phyloP scores from a whole-genome alignment of 257 asterid species.

The Primulina tabacum region DNA sequence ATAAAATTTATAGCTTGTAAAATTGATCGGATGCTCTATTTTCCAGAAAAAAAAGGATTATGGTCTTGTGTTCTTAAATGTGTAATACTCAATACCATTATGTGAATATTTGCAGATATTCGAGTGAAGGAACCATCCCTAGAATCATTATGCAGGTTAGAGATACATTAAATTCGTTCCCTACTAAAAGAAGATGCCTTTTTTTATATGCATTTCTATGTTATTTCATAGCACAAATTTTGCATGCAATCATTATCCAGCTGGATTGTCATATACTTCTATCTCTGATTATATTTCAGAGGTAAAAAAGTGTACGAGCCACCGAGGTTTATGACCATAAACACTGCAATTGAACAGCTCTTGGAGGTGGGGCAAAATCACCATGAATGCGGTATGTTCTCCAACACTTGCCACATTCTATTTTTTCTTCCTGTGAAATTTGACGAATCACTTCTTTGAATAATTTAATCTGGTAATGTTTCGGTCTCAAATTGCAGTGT shows the following conservation, averaged over 20 bases:
- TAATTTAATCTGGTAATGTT: background rate
- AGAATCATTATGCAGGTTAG: constrained; percentile 88
- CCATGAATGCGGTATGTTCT: constrained; percentile 52
- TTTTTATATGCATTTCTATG: background rate
- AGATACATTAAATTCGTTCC: background rate
- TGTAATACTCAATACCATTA: constrained; percentile 13
- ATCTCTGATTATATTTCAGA: constrained; percentile 35
- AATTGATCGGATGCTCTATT: background rate
- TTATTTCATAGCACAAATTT: background rate
- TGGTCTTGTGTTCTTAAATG: background rate
- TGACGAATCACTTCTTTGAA: background rate
- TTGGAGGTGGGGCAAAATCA: constrained; percentile 68
- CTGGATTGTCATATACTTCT: constrained; percentile 10
- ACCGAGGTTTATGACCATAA: constrained; percentile 79
- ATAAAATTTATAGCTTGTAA: background rate
- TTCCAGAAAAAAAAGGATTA: background rate
- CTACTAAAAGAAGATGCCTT: background rate
- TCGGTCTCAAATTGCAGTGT: constrained; percentile 45
- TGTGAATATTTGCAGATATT: constrained; percentile 53
- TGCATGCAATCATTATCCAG: background rate
- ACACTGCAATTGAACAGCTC: constrained; percentile 87
- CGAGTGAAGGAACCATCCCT: constrained; percentile 81
- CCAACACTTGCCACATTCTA: background rate
- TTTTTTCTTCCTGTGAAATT: background rate
- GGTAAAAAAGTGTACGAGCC: constrained; percentile 87